These are phyloP conservation scores for Ceratocystis colombiana DNA, from an alignment of 2,329 filamentous ascomycete genomes.

Conservation along the genomic window DNA sequence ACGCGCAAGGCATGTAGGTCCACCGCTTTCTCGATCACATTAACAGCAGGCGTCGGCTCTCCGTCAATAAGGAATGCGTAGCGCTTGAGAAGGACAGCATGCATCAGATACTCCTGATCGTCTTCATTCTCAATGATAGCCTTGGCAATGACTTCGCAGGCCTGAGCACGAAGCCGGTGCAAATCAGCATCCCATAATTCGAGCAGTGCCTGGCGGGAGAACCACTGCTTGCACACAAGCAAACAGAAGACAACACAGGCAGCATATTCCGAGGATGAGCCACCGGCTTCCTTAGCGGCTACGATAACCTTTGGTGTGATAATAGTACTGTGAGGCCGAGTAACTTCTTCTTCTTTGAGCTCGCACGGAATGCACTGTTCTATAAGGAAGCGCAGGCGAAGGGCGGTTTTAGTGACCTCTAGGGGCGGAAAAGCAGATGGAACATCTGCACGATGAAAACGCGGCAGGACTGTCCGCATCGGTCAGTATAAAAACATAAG, in stretches of 20 bases:
- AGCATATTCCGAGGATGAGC: conserved; percentile 48
- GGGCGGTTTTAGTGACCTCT: conserved; percentile 79
- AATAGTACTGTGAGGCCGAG: conserved; percentile 69
- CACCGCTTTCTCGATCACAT: conserved; percentile 86
- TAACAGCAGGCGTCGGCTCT: conserved; percentile 62
- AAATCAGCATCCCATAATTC: conserved; percentile 92
- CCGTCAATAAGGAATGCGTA: conserved; percentile 72
- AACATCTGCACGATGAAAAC: conserved; percentile 43
- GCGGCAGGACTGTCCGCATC: conserved; percentile 50
- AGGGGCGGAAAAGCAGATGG: conserved; percentile 60
- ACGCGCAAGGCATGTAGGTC: conserved; percentile 82
- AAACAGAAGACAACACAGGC: conserved; percentile 79
- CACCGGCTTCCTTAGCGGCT: conserved; percentile 74
- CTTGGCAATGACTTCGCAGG: conserved; percentile 90
- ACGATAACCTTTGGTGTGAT: conserved; percentile 71
- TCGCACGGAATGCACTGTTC: conserved; percentile 87
- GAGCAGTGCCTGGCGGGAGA: conserved; percentile 62
- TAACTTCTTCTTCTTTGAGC: conserved; percentile 64
- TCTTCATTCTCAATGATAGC: conserved; percentile 69
- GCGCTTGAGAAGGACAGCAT: conserved; percentile 72
- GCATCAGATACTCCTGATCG: conserved; percentile 65
- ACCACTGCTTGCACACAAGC: conserved; percentile 62
- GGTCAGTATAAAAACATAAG: not conserved
- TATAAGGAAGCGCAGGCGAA: conserved; percentile 82
- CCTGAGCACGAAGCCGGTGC: conserved; percentile 64